Base-by-base conservation (phyloP, 495 filamentous ascomycete species). In the Penicillium diatomitis region DNA sequence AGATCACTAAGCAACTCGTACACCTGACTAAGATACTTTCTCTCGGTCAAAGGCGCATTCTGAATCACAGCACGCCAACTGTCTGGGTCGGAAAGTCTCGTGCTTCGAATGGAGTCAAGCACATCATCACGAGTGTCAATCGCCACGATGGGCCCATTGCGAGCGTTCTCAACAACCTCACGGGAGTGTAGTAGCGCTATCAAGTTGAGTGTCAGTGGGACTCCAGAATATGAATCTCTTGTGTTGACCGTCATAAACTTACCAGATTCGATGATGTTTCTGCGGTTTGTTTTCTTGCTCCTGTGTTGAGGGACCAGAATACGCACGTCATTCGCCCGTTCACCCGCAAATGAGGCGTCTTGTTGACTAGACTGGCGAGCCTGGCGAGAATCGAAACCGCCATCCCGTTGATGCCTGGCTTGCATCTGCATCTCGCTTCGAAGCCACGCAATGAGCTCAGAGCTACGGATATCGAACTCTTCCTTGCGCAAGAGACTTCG, bases 261-360 rank as follows among this genome's bases (percentile, higher is more conserved):
- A 76, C 75, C 80, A 41, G 87, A 84, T 58, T 94, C 88, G 28
- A 96, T 83, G 34, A 97, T 86, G 31, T 83, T 83, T 47, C 79
- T 79, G 32, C 91, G 82, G 62, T 94, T 96, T 37, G 83, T 83
- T 69, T 96, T 98, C 66, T 96, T 96, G 61, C 81, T 86, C 56
- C 86, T 83, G 31, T 87, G 88, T 44, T 86, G 82, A 0, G 86
- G 79, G 1, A 87, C 70, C 1, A 97, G 76, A 30, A 97, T 84
- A 41, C 88, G 83, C 30, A 98, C 91, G 50, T 90, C 82, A 56
- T 83, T 83, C 41, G 79, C 74, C 28, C 71, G 72, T 31, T 82
- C 81, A 32, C 63, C 57, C 34, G 49, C 61, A 39, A 56, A 48
- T 11, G 57, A 54, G 2, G 62, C 43, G 36, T 76, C 70, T 48